Percentiles rank a stretch among this genome's conserved stretches.
Evolutionary conservation across 1,284 basidiomycete genomes (phyloP).

Genomic region (Fomitiporia mediterranea): DNA sequence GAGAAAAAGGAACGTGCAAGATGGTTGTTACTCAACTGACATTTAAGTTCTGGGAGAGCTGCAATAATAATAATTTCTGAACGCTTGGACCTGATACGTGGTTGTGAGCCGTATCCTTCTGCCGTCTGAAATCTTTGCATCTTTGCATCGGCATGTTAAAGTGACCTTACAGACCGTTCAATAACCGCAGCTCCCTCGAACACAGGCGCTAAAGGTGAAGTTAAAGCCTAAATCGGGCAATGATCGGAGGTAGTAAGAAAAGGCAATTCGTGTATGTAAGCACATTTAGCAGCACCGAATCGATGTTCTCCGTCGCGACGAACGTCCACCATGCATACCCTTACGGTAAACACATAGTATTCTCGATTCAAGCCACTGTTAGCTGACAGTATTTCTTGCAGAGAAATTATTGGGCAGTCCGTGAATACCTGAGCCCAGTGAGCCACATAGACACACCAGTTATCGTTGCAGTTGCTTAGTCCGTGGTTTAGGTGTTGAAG

Average conservation of each 20-base stretch:
- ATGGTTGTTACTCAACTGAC: too few relatives aligned
- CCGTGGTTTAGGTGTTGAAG: slow-evolving; percentile 70
- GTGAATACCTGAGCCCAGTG: slow-evolving; percentile 95
- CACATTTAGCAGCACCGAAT: slow-evolving; percentile 8
- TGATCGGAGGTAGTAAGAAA: background rate
- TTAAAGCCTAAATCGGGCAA: background rate
- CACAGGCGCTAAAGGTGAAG: background rate
- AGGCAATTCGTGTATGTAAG: slow-evolving; percentile 3
- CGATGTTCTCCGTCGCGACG: slow-evolving; percentile 11
- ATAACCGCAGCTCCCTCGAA: background rate
- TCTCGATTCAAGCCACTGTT: background rate
- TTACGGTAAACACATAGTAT: slow-evolving; percentile 7
- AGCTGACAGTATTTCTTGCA: slow-evolving; percentile 17
- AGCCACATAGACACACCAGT: slow-evolving; percentile 29
- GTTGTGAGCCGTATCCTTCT: too few relatives aligned
- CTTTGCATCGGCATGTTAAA: too few relatives aligned
- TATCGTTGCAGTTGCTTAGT: slow-evolving; percentile 27
- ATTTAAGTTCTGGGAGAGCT: too few relatives aligned
- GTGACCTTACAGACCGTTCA: too few relatives aligned
- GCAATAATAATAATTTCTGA: too few relatives aligned
- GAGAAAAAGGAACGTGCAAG: too few relatives aligned
- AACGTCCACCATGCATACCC: slow-evolving; percentile 20
- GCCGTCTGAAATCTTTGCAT: too few relatives aligned
- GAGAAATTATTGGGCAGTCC: slow-evolving; percentile 90
- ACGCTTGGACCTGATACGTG: too few relatives aligned